A percentile compares a stretch with the other conserved stretches of the same genome.
Conservation (phyloP, 1,139 yeast genomes). For the Candida tetrigidarum region DNA sequence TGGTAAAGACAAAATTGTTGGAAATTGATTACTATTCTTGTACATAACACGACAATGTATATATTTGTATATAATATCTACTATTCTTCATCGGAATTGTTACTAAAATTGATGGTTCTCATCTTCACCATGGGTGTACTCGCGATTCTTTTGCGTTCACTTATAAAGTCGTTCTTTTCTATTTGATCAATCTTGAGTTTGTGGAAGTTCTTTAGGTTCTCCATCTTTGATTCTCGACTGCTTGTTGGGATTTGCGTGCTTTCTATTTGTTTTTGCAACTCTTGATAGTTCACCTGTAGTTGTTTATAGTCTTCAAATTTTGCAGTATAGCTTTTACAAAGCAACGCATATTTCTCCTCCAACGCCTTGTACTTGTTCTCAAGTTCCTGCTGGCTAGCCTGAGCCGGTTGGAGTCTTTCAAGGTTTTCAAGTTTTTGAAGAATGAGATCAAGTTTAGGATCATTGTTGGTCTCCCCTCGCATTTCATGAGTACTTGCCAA, state of each 20-base stretch:
- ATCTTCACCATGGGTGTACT: conserved; percentile 30
- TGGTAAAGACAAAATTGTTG: conserved; percentile 44
- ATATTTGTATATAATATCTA: neutral
- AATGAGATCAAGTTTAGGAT: neutral
- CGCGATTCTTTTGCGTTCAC: conserved; percentile 29
- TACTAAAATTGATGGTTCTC: conserved; percentile 14
- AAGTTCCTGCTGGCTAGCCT: conserved; percentile 6
- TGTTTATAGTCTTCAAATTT: conserved; percentile 29
- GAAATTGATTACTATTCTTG: conserved; percentile 7
- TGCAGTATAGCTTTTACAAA: conserved; percentile 28
- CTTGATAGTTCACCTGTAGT: conserved; percentile 30
- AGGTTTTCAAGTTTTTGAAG: conserved; percentile 1
- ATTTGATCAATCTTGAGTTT: conserved; percentile 27
- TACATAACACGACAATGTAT: neutral
- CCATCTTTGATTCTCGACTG: conserved; percentile 17
- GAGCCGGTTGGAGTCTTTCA: neutral
- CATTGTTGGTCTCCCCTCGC: conserved; percentile 5
- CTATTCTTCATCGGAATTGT: conserved; percentile 30
- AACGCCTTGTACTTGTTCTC: conserved; percentile 15
- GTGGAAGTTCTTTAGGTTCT: conserved; percentile 37
- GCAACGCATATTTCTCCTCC: conserved; percentile 25
- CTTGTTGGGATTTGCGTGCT: conserved; percentile 7
- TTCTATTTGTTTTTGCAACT: conserved; percentile 20
- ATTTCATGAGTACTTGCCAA: conserved; percentile 14
- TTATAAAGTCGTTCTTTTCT: conserved; percentile 14